Evolutionary conservation across 441 rosid species (phyloP).

Genomic region (Lepidium campestre): DNA sequence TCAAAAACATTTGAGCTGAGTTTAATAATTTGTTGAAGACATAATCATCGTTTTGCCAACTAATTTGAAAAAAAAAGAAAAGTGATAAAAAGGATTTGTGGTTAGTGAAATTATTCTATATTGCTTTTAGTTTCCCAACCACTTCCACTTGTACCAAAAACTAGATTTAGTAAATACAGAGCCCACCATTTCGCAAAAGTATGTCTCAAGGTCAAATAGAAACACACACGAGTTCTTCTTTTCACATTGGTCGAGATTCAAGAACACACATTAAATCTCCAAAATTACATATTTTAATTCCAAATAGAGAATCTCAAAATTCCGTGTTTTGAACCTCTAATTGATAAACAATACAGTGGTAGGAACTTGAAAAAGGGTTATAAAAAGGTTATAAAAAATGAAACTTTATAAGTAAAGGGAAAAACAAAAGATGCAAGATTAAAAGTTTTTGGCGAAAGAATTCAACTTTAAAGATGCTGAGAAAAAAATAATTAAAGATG

Average conservation of each 20-base stretch:
- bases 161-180: slow-evolving; percentile 22
- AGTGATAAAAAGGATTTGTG: neutral
- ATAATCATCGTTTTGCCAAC: slow-evolving; percentile 22
- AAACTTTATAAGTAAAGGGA: slow-evolving; percentile 6
- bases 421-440: neutral
- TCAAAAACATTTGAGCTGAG: neutral
- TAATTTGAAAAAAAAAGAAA: neutral
- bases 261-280: slow-evolving; percentile 1
- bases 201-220: slow-evolving; percentile 23
- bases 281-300: neutral
- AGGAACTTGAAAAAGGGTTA: slow-evolving; percentile 7
- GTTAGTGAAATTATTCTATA: slow-evolving; percentile 14
- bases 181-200: slow-evolving; percentile 19
- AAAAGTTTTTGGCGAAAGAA: neutral
- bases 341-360: neutral
- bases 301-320: slow-evolving; percentile 5
- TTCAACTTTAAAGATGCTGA: neutral
- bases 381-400: neutral
- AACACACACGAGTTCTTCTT: slow-evolving; percentile 19
- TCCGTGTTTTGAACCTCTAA: slow-evolving; percentile 17
- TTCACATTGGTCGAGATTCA: slow-evolving; percentile 23
- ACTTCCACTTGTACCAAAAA: slow-evolving; percentile 27
- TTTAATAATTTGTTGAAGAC: slow-evolving; percentile 15
- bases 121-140: slow-evolving; percentile 24
- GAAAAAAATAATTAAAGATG: neutral